Conservation (phyloP, 495 filamentous ascomycete species). For the Daldinia bambusicola region DNA sequence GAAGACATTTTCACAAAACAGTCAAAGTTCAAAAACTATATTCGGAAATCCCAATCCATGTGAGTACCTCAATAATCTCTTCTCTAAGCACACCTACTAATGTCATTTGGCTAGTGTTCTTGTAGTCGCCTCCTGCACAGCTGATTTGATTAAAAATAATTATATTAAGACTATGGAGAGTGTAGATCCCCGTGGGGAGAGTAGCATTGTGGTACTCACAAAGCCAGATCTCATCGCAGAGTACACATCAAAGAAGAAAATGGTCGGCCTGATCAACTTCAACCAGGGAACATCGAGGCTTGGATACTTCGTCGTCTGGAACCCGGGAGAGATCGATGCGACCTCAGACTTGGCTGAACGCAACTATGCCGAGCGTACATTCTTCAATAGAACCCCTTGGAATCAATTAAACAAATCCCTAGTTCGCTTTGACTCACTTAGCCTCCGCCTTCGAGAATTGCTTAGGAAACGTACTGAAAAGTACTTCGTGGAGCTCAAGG, state of each 20-base stretch:
- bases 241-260: slow-evolving; percentile 53
- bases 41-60: too few species aligned
- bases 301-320: slow-evolving; percentile 65
- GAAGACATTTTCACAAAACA: too few species aligned
- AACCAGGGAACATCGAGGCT: slow-evolving; percentile 50
- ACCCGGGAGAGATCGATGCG: slow-evolving; percentile 53
- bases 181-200: slow-evolving; percentile 53
- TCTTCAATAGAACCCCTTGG: slow-evolving; percentile 43
- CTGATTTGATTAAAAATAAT: slow-evolving; percentile 65
- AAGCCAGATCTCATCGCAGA: slow-evolving; percentile 65
- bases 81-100: too few species aligned
- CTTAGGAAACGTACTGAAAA: slow-evolving; percentile 15
- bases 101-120: slow-evolving; percentile 37
- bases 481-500: slow-evolving; percentile 25
- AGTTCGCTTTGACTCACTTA: slow-evolving; percentile 30
- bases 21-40: too few species aligned
- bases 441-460: slow-evolving; percentile 25
- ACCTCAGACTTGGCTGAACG: slow-evolving; percentile 41
- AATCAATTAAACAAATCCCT: slow-evolving; percentile 13
- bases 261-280: slow-evolving; percentile 57
- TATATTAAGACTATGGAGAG: slow-evolving; percentile 61
- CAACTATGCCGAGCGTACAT: slow-evolving; percentile 43
- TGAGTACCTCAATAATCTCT: too few species aligned
- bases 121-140: slow-evolving; percentile 62
- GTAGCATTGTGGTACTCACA: slow-evolving; percentile 65